Percentiles rank a stretch among this genome's conserved stretches.
phyloP scores from a whole-genome alignment of 495 filamentous ascomycete species.

The Parmelia sp. region DNA sequence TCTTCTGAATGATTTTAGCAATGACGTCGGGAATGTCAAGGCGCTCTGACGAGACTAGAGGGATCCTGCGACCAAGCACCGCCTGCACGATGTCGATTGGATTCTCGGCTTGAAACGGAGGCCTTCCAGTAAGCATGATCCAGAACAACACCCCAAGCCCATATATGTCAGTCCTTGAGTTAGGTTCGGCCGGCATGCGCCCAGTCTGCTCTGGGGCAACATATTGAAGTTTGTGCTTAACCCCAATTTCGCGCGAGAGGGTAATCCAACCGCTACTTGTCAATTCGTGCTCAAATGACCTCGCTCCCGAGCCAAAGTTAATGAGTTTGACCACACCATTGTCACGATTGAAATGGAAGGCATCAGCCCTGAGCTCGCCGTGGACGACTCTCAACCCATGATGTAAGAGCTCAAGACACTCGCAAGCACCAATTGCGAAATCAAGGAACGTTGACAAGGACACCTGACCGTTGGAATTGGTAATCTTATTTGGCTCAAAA shows the following conservation, averaged over 20 bases:
- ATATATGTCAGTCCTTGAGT: slow-evolving; percentile 86
- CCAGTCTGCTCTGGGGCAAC: slow-evolving; percentile 91
- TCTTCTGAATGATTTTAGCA: slow-evolving; percentile 75
- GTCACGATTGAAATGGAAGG: slow-evolving; percentile 73
- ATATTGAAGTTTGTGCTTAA: slow-evolving; percentile 76
- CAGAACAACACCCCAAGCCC: slow-evolving; percentile 81
- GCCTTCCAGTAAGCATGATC: slow-evolving; percentile 70
- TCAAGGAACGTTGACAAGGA: slow-evolving; percentile 71
- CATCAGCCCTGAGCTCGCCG: slow-evolving; percentile 80
- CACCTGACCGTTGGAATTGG: slow-evolving; percentile 49
- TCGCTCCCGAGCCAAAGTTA: slow-evolving; percentile 74
- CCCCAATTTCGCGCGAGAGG: slow-evolving; percentile 69
- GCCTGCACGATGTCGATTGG: slow-evolving; percentile 84
- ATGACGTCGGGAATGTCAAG: slow-evolving; percentile 76
- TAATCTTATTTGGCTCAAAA: slow-evolving; percentile 26
- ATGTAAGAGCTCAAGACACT: slow-evolving; percentile 80
- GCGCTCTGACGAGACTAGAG: slow-evolving; percentile 63
- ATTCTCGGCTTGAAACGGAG: slow-evolving; percentile 65
- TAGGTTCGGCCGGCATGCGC: slow-evolving; percentile 79
- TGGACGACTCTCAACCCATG: slow-evolving; percentile 77
- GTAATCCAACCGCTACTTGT: slow-evolving; percentile 78
- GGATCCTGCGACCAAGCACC: slow-evolving; percentile 69
- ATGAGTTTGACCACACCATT: slow-evolving; percentile 66
- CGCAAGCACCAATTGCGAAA: slow-evolving; percentile 78
- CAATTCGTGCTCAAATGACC: slow-evolving; percentile 82